Conservation (phyloP, 2,329 filamentous ascomycete species). For the Pseudocercospora cruenta region DNA sequence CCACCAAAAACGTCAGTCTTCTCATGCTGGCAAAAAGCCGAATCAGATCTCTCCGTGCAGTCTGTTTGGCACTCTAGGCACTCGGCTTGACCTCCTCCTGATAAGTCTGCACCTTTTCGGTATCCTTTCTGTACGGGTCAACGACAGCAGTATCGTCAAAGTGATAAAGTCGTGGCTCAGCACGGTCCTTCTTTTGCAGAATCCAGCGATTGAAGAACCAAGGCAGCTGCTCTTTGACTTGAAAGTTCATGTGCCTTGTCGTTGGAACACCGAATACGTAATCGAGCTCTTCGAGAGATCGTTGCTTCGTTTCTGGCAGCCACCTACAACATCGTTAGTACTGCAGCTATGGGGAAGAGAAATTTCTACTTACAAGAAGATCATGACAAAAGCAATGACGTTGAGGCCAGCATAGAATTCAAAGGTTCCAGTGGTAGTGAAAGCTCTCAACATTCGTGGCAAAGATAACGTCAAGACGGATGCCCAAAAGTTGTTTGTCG, state of each 20-base stretch:
- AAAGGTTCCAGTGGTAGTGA: conserved; percentile 60
- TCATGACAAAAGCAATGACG: conserved; percentile 63
- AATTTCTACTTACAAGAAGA: background rate
- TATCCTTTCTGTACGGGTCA: background rate
- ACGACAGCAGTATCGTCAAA: background rate
- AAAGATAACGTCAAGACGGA: conserved; percentile 56
- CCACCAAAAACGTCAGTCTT: background rate
- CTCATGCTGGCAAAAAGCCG: background rate
- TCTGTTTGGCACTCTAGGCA: background rate
- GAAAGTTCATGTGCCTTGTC: conserved; percentile 7
- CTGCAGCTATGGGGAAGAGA: fast-evolving
- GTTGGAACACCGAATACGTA: conserved; percentile 46
- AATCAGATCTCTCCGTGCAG: background rate
- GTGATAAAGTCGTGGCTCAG: conserved; percentile 6
- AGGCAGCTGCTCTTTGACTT: conserved; percentile 14
- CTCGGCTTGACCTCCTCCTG: background rate
- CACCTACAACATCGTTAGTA: conserved; percentile 34
- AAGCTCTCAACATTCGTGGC: conserved; percentile 50
- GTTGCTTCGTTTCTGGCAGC: conserved; percentile 50
- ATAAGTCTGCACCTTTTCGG: background rate
- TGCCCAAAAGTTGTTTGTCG: conserved; percentile 48
- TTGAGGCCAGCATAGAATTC: conserved; percentile 65
- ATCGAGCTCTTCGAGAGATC: conserved; percentile 52
- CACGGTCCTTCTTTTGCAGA: background rate
- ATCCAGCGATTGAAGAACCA: conserved; percentile 14